Base-by-base conservation (phyloP, 768 basidiomycete species). In the Agaricus subrufescens region DNA sequence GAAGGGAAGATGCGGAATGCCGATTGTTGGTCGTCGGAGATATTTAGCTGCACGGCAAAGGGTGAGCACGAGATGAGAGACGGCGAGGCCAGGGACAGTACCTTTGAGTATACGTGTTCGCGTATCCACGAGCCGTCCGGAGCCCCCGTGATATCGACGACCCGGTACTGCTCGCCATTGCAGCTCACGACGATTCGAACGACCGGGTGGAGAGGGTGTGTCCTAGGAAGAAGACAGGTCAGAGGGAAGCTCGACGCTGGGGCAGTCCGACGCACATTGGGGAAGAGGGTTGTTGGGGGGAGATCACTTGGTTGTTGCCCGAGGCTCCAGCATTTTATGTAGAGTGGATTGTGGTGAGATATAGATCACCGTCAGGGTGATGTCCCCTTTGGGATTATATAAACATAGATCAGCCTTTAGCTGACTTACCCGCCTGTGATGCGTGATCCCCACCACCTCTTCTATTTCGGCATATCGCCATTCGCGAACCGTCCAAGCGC, bases 131-230 rank as follows among this genome's bases (percentile, higher is more conserved):
- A 65, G 31, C 78, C 79, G 59, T 73, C 71, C 12, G 69, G 67
- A 30, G 76, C 78, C 27, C 77, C 77, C 23, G 75, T 76, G 23
- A 80, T 65, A 51, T 81, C 78, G 25, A 81, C 75, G 52, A 78
- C 74, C 44, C 71, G 65, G 61, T 81, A 81, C 56, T 78, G 74
- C 65, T 80, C 76, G 25, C 72, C 75, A 54, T 80, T 78, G n/a
- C 72, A 74, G 56, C 73, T 78, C 50, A 74, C 77, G 50, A 81
- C 73, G 30, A 81, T 69, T 52, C 75, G 76, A 19, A 76, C 73
- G 43, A 71, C 65, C 3, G 73, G 56, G 44, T 75, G 66, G 37
- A 68, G 66, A 27, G 56, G 49, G 10, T 61, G 60, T 29, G 66
- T 58, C 66, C 65, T 67, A 50, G n/a, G 31, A 8, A 39, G 10